Percentiles rank a stretch among this genome's conserved stretches.
These are phyloP conservation scores for Aspergillus felis DNA, from an alignment of 2,329 filamentous ascomycete species.

Conservation along the genomic window DNA sequence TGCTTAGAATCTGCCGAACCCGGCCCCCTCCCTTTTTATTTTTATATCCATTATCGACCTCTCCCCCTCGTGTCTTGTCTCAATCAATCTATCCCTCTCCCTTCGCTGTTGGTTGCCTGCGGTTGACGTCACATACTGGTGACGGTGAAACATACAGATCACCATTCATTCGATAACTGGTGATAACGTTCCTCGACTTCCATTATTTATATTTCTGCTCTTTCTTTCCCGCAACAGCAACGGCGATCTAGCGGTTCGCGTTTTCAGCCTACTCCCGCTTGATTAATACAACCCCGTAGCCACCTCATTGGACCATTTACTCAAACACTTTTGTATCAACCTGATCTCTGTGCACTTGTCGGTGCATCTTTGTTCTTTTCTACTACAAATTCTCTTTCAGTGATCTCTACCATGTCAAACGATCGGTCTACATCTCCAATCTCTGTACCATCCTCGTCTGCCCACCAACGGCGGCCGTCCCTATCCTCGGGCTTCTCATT, in stretches of 20 bases:
- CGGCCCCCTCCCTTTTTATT: not conserved
- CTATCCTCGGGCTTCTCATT: conserved; percentile 40
- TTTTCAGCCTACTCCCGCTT: not conserved
- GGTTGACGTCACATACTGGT: not conserved
- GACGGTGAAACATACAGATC: not conserved
- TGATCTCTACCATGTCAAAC: conserved; percentile 39
- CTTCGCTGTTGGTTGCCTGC: not conserved
- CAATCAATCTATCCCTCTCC: no score
- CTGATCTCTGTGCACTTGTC: not conserved
- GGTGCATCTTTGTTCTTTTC: not conserved
- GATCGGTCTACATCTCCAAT: conserved; percentile 39
- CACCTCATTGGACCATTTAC: not conserved
- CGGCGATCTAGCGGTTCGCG: no score
- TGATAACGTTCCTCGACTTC: not conserved
- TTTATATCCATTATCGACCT: not conserved
- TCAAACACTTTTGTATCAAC: not conserved
- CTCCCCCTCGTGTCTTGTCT: not conserved
- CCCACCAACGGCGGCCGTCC: conserved; percentile 45
- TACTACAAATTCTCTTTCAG: not conserved
- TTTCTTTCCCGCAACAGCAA: no score
- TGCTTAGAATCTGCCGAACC: not conserved
- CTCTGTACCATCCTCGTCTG: conserved; percentile 30
- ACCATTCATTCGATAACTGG: not conserved
- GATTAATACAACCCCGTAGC: not conserved
- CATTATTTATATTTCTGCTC: no score